These are phyloP conservation scores for Gossypium stocksii DNA, from an alignment of 345 rosid genomes.

Conservation along the genomic window DNA sequence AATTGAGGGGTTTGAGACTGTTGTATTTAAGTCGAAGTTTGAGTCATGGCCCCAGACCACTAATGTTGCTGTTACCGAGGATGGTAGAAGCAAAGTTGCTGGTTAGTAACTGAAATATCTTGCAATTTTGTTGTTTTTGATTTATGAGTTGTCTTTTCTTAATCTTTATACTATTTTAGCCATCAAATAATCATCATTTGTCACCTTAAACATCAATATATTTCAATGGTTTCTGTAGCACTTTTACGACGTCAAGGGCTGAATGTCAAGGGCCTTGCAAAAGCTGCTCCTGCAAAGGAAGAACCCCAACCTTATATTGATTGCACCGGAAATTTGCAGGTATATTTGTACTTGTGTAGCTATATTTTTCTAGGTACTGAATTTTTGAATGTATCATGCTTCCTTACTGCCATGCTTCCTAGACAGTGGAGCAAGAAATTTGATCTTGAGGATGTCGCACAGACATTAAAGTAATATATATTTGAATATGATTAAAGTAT, in stretches of 20 bases:
- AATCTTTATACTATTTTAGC: background rate
- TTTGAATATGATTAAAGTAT: background rate
- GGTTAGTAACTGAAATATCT: slow-evolving; percentile 41
- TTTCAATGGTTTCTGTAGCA: slow-evolving; percentile 38
- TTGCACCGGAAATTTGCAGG: slow-evolving; percentile 94
- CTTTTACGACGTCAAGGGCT: slow-evolving; percentile 91
- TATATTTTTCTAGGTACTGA: background rate
- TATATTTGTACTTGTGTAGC: slow-evolving; percentile 17
- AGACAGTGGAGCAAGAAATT: background rate
- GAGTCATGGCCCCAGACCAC: slow-evolving; percentile 76
- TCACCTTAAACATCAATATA: slow-evolving; percentile 9
- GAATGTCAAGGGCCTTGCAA: slow-evolving; percentile 80
- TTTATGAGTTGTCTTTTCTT: slow-evolving; percentile 9
- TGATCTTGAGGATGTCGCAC: background rate
- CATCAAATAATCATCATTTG: background rate
- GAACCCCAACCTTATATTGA: slow-evolving; percentile 88
- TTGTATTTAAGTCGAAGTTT: slow-evolving; percentile 81
- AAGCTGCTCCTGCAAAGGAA: slow-evolving; percentile 72
- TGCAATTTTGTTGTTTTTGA: background rate
- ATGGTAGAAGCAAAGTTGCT: slow-evolving; percentile 99
- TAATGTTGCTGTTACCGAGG: slow-evolving; percentile 69
- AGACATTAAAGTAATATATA: background rate
- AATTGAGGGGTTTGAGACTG: slow-evolving; percentile 98
- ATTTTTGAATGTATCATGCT: background rate
- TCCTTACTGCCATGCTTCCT: background rate